Evolutionary conservation across 805 yeast species (phyloP), one percentile per base, ranked within the genome.

Genomic region (Candida yuanshanica): DNA sequence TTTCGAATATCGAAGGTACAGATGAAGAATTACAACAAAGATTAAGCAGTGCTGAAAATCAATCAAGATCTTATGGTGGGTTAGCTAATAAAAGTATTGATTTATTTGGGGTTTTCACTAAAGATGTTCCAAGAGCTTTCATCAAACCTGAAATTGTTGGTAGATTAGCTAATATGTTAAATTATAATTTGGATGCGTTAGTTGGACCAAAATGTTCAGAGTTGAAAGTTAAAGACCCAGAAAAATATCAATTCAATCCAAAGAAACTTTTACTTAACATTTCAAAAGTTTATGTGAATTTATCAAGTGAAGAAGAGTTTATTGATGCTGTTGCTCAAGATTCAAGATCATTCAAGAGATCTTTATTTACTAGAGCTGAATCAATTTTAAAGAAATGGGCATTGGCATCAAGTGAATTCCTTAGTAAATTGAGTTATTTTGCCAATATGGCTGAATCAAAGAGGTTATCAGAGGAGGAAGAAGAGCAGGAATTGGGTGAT

Each of bases 131-230:
- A 8, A 70, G 68, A 38, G 91, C 95, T 0, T 93, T 93, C 64
- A 78, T 80, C 4, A 83, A 87, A 33, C 79, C 86, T 2, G 99
- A 93, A 63, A 81, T 93, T 54, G 96, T 91, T 33, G 96, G 89
- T 53, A 75, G 99, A 62, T 69, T 93, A 47, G 95, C 99, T 0
- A 89, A 95, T 35, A 93, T 93, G 99, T 69, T 93, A 59, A 84
- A 93, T 65, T 91, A 90, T 64, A 93, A 93, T 59, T 68, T 93
- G 46, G 84, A 79, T 37, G 88, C 91, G n/a, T 69, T 93, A 62
- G 97, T 89, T 20, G 99, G 99, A 0, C 97, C 98, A 13, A 83
- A 84, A 57, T 90, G 96, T 65, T 77, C 90, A 9, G 89, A 84
- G 38, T 74, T 93, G 52, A 88, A 86, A 56, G 99, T 93, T 22